A percentile compares a stretch with the other conserved stretches of the same genome.
Conservation (phyloP, 2,329 filamentous ascomycete genomes). For the Ophiostoma sp. region DNA sequence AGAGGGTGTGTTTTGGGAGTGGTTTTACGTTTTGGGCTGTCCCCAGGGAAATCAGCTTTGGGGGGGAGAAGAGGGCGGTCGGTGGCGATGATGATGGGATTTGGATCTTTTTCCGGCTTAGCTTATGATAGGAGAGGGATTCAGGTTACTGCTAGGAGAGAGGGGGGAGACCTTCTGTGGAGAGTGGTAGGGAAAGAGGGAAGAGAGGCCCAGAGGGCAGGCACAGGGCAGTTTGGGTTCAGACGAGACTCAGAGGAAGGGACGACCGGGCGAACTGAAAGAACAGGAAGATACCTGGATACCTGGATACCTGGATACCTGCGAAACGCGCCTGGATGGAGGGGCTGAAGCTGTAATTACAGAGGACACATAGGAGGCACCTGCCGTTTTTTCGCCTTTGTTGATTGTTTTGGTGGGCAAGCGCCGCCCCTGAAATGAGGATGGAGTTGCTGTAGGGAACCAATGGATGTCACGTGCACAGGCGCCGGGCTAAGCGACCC, state of each 20-base stretch:
- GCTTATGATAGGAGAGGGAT: conserved; percentile 11
- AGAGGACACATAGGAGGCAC: neutral
- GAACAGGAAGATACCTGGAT: neutral
- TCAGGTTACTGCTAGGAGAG: conserved; percentile 2
- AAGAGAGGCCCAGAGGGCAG: neutral
- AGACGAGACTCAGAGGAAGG: too few relatives aligned
- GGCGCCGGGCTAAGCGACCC: neutral
- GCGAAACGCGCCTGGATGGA: conserved; percentile 1
- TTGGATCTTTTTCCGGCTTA: conserved; percentile 8
- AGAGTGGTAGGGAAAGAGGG: conserved; percentile 5
- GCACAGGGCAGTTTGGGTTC: neutral
- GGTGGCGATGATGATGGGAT: conserved; percentile 14
- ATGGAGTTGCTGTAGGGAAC: conserved; percentile 5
- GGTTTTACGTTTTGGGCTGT: neutral
- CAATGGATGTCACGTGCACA: conserved; percentile 1
- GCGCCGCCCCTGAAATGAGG: conserved; percentile 12
- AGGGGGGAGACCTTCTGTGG: neutral
- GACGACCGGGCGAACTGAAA: too few relatives aligned
- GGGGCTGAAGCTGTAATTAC: conserved; percentile 9
- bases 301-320: neutral
- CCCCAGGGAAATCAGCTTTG: conserved; percentile 10
- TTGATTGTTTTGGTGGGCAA: conserved; percentile 11
- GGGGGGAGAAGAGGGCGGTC: neutral
- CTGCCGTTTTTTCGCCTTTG: conserved; percentile 7
- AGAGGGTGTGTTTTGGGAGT: conserved; percentile 12